These are phyloP conservation scores for Dipodascus geniculatus DNA, from an alignment of 805 yeast genomes.

Conservation along the genomic window DNA sequence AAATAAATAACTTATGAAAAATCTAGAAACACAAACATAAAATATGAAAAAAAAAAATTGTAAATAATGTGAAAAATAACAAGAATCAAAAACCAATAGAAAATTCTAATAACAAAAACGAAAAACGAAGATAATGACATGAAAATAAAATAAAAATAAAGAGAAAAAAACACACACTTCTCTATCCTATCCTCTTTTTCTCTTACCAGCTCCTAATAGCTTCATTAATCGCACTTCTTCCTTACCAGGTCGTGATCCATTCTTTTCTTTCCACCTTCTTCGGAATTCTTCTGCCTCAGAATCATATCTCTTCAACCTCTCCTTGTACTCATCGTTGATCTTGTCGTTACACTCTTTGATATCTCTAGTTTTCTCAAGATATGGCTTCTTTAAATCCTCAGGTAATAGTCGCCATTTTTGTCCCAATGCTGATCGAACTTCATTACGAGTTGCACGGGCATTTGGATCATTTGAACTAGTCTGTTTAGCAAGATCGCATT, in stretches of 20 bases:
- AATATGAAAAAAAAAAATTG: background rate
- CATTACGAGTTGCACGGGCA: conserved; percentile 27
- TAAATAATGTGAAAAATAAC: background rate
- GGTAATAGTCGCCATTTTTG: conserved; percentile 30
- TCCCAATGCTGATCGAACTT: conserved; percentile 29
- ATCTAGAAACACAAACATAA: background rate
- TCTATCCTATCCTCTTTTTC: background rate
- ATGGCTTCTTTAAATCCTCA: conserved; percentile 26
- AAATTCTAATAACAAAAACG: no score
- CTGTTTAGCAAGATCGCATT: conserved; percentile 25
- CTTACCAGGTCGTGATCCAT: conserved; percentile 20
- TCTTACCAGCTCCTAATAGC: conserved; percentile 10
- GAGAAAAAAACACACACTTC: background rate
- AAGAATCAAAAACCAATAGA: background rate
- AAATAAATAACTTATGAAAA: no score
- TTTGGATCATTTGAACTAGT: conserved; percentile 20
- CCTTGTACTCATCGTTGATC: conserved; percentile 23
- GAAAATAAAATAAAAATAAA: no score
- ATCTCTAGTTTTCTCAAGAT: conserved; percentile 23
- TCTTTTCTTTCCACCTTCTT: conserved; percentile 27
- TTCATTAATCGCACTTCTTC: conserved; percentile 18
- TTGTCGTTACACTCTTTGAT: conserved; percentile 26
- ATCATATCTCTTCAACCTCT: conserved; percentile 24
- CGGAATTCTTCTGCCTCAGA: conserved; percentile 28
- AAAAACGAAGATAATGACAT: background rate